Conservation (phyloP, 2,329 filamentous ascomycete species). For the Verticillium tricorpus region DNA sequence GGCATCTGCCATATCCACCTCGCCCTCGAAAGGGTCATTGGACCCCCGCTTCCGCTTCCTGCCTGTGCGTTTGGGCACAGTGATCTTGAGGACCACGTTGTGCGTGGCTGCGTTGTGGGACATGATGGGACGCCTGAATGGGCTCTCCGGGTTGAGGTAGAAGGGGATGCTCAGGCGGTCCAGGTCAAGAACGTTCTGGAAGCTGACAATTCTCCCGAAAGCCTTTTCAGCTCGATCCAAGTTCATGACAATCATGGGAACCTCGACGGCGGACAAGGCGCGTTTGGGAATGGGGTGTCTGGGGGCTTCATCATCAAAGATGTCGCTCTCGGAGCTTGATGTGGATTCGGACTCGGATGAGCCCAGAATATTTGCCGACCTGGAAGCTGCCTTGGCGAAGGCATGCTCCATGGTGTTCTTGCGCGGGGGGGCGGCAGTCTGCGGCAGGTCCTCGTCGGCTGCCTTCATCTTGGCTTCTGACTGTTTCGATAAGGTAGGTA, state of each 20-base stretch:
- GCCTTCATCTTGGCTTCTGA: background rate
- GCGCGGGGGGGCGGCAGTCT: background rate
- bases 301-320: conserved; percentile 5
- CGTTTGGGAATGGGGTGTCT: conserved; percentile 28
- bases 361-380: background rate
- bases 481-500: background rate
- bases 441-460: background rate
- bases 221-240: conserved; percentile 37
- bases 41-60: conserved; percentile 81
- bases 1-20: conserved; percentile 21
- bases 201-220: conserved; percentile 32
- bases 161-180: conserved; percentile 55
- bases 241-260: conserved; percentile 38
- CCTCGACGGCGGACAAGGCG: conserved; percentile 34
- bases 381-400: background rate
- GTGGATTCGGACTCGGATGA: background rate
- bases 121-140: conserved; percentile 70
- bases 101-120: conserved; percentile 73
- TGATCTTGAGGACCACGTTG: conserved; percentile 82
- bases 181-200: conserved; percentile 40
- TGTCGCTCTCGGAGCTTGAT: background rate
- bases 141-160: conserved; percentile 76
- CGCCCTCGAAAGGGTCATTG: conserved; percentile 56
- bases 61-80: conserved; percentile 80
- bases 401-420: background rate